Evolutionary conservation across 495 filamentous ascomycete genomes (phyloP).

Genomic region (Beverwykella pulmonaria): DNA sequence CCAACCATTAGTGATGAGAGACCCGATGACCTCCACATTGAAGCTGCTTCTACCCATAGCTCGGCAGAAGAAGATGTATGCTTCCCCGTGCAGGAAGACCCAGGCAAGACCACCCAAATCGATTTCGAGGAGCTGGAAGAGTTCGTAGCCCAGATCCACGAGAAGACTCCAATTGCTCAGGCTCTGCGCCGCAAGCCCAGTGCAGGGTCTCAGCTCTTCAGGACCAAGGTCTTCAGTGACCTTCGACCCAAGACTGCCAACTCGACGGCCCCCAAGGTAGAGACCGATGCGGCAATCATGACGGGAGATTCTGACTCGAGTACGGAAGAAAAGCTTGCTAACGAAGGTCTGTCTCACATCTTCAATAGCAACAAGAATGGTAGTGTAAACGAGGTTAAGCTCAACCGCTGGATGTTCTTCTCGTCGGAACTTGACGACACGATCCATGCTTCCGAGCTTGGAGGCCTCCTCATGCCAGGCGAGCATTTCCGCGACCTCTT

Average conservation of each 20-base stretch:
- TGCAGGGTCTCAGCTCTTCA: slow-evolving; percentile 55
- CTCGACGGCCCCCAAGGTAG: slow-evolving; percentile 41
- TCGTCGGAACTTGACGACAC: slow-evolving; percentile 89
- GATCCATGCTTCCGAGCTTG: slow-evolving; percentile 85
- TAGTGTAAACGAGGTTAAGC: slow-evolving; percentile 41
- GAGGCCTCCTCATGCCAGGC: slow-evolving; percentile 81
- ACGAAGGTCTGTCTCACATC: slow-evolving; percentile 14
- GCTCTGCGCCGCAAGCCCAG: slow-evolving; percentile 54
- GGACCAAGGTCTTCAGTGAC: slow-evolving; percentile 65
- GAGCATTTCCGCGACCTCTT: slow-evolving; percentile 90
- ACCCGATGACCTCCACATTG: slow-evolving; percentile 51
- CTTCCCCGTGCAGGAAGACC: slow-evolving; percentile 65
- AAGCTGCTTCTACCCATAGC: slow-evolving; percentile 47
- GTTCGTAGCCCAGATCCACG: slow-evolving; percentile 67
- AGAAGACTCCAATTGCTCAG: slow-evolving; percentile 47
- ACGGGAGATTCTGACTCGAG: slow-evolving; percentile 27
- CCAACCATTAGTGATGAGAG: slow-evolving; percentile 66
- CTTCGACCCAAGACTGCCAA: slow-evolving; percentile 50
- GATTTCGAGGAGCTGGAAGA: slow-evolving; percentile 89
- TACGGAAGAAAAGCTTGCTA: slow-evolving; percentile 45
- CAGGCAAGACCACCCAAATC: slow-evolving; percentile 63
- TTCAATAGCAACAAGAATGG: slow-evolving; percentile 13
- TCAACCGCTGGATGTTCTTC: slow-evolving; percentile 84
- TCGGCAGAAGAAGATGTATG: slow-evolving; percentile 81
- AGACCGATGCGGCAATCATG: slow-evolving; percentile 39